phyloP scores from a whole-genome alignment of 768 basidiomycete genomes.

The Austroboletus festivus region DNA sequence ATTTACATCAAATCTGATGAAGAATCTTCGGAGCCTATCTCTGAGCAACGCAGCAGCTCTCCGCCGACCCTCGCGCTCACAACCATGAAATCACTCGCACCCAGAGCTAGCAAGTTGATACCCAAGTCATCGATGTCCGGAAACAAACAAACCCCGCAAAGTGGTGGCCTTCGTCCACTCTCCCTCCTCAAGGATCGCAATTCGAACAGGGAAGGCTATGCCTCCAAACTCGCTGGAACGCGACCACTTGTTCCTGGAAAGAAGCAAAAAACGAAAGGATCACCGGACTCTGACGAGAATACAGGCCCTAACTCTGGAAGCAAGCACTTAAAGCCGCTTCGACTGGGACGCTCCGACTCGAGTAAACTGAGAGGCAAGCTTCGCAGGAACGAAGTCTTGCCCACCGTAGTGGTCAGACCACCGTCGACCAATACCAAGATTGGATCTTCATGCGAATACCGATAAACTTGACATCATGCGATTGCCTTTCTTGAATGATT shows the following conservation, averaged over 20 bases:
- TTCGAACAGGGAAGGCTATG: slow-evolving; percentile 34
- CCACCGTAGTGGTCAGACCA: slow-evolving; percentile 59
- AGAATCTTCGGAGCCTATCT: slow-evolving; percentile 13
- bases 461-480: slow-evolving; percentile 15
- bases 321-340: slow-evolving; percentile 57
- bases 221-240: slow-evolving; percentile 29
- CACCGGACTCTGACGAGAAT: slow-evolving; percentile 25
- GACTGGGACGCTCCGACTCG: slow-evolving; percentile 60
- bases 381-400: slow-evolving; percentile 53
- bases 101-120: slow-evolving; percentile 48
- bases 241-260: slow-evolving; percentile 59
- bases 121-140: slow-evolving; percentile 32
- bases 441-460: slow-evolving; percentile 44
- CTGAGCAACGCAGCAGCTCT: slow-evolving; percentile 3
- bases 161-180: slow-evolving; percentile 55
- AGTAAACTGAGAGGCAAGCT: slow-evolving; percentile 57
- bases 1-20: slow-evolving; percentile 63
- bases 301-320: slow-evolving; percentile 33
- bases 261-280: slow-evolving; percentile 40
- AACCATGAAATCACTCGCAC: slow-evolving; percentile 50
- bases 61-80: slow-evolving; percentile 42
- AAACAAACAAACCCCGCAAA: slow-evolving; percentile 38
- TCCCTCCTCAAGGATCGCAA: slow-evolving; percentile 62
- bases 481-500: slow-evolving; percentile 1
- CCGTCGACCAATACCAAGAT: slow-evolving; percentile 50